Evolutionary conservation across 140 eudicot species (phyloP), one percentile per base, ranked within the genome.

Genomic region (Anethum foeniculum): DNA sequence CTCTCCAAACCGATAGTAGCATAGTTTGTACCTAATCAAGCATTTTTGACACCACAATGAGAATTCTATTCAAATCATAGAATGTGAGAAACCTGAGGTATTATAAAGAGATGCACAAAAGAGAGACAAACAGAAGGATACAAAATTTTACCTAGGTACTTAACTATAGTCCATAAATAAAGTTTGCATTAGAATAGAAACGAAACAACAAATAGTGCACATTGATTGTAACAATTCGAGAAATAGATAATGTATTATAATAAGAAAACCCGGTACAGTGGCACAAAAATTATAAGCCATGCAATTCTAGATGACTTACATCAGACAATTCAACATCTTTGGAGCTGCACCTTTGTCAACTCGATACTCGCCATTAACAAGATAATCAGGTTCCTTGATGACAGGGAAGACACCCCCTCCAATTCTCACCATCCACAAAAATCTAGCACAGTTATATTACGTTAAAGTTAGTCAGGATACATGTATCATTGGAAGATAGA

Each of bases 321-420:
- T 94, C 65, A 94, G 88, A 86, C 98, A 92, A 84, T 94, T 92
- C 87, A 94, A 80, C 98, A 94, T 92, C 90, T 94, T 92, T 68
- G 98, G 98, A 76, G 98, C 95, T 41, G 97, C 98, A 75, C 98
- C 98, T 83, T 94, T 94, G 87, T 95, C 99, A 54, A 95, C 97
- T 82, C 99, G 99, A 76, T 90, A 92, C 86, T 90, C 97, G 76
- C 97, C 99, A 81, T 92, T 92, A 78, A 92, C 97, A 87, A 95
- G 99, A 88, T 92, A 95, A 86, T 94, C 98, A 62, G 98, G 98
- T 83, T 94, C 98, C 86, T 94, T 94, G 76, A 94, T 94, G 79
- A 92, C 92, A 71, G 98, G 98, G 76, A 92, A 94, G 78, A 94
- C 98, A 23, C 97, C 96, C 25, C 98, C 98, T 78, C 98, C 98